Evolutionary conservation across 306 rosid species (phyloP), one percentile per base, ranked within the genome.

Genomic region (Vigna radiata): DNA sequence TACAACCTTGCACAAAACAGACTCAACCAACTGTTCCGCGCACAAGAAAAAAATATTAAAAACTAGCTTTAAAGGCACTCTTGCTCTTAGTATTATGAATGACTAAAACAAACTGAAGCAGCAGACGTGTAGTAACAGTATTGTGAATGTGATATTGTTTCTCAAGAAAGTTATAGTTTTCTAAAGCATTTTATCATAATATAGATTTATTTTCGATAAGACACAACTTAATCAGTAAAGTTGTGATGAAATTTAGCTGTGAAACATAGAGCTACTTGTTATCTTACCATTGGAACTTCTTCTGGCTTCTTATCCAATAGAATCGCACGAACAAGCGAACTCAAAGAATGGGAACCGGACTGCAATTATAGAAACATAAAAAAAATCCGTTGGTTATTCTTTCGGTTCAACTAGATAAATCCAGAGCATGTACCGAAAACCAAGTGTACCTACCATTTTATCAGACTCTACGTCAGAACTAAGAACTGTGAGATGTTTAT

Each of bases 251-350:
- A 64, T 52, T 60, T 48, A 15, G 5, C 16, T 55, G 63, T 23
- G 54, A 50, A 76, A 75, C 63, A 72, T 7, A 62, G 16, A 70
- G 68, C 48, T 59, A 58, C 49, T 37, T 41, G 58, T 68, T 62
- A 43, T 46, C 87, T 71, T 88, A 95, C 99, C 92, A 2, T 82
- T 18, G 97, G 96, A 77, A 95, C 88, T 86, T 95, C 99, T 66
- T 95, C 99, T 70, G 97, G 99, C 79, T 85, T 91, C 90, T 89
- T 95, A 79, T 95, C 97, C 3, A 76, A 84, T 31, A 95, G 54
- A 60, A 90, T 82, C 64, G 97, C 86, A 13, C 80, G 96, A 73
- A 95, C 86, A 70, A 92, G 97, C 83, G 25, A 76, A 80, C 90
- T 88, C 89, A 91, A 67, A 58, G 98, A 87, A 83, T 83, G 79